A percentile compares a stretch with the other conserved stretches of the same genome.
These are phyloP conservation scores for Juglanconis juglandina DNA, from an alignment of 2,329 filamentous ascomycete genomes.

Conservation along the genomic window DNA sequence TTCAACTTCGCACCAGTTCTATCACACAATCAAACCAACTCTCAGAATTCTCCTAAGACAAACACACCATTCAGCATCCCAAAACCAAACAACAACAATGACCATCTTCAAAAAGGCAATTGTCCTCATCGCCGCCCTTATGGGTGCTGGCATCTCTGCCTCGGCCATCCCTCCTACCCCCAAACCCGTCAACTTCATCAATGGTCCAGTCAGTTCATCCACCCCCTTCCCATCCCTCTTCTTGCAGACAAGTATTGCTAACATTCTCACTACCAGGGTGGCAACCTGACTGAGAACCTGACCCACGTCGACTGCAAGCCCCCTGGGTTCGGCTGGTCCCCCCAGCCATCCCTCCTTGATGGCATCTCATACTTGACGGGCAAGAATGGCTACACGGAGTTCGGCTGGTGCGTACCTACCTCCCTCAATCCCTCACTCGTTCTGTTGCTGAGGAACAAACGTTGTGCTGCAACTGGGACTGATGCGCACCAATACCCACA, in stretches of 20 bases:
- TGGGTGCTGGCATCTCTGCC: background rate
- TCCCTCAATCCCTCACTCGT: background rate
- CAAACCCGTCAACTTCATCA: background rate
- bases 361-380: background rate
- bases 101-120: background rate
- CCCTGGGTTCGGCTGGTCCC: background rate
- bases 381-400: background rate
- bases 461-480: too few relatives aligned
- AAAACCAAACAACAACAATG: background rate
- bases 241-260: background rate
- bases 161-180: background rate
- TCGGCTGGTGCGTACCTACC: too few relatives aligned
- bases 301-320: conserved; percentile 5
- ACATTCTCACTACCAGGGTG: background rate
- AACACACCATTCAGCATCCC: too few relatives aligned
- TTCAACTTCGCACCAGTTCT: too few relatives aligned
- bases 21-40: too few relatives aligned
- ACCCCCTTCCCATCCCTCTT: background rate
- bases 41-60: too few relatives aligned
- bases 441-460: background rate
- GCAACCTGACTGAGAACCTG: background rate
- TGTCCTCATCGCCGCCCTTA: background rate
- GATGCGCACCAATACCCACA: background rate
- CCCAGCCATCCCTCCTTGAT: background rate
- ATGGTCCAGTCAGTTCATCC: background rate